phyloP scores from a whole-genome alignment of 2,329 filamentous ascomycete genomes.

The Lachnellula arida region DNA sequence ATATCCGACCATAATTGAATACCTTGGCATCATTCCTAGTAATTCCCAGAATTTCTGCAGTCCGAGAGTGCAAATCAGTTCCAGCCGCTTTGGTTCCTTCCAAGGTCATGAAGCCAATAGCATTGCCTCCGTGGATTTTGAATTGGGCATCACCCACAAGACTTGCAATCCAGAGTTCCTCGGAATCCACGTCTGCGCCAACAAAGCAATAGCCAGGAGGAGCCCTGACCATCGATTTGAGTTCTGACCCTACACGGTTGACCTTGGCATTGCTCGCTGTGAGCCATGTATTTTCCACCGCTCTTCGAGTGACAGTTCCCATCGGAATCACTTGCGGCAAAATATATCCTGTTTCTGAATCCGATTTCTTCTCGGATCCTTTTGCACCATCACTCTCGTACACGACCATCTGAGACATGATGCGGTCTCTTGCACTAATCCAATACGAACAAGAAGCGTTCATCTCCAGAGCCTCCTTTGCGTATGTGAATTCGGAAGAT shows the following conservation, averaged over 20 bases:
- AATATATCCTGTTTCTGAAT: slow-evolving; percentile 65
- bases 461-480: slow-evolving; percentile 95
- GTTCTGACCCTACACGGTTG: slow-evolving; percentile 91
- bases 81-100: slow-evolving; percentile 93
- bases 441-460: slow-evolving; percentile 98
- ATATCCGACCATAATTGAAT: slow-evolving; percentile 98
- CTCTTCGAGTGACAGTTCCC: slow-evolving; percentile 91
- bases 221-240: slow-evolving; percentile 94
- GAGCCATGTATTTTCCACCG: slow-evolving; percentile 97
- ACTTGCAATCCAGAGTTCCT: slow-evolving; percentile 97
- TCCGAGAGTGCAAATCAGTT: slow-evolving; percentile 91
- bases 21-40: slow-evolving; percentile 94
- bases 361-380: slow-evolving; percentile 15
- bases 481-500: slow-evolving; percentile 82
- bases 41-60: slow-evolving; percentile 86
- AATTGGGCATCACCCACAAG: slow-evolving; percentile 93
- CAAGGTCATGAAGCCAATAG: slow-evolving; percentile 97
- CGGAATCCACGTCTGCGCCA: slow-evolving; percentile 93
- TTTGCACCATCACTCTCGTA: slow-evolving; percentile 62
- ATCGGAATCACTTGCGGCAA: slow-evolving; percentile 95
- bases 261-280: slow-evolving; percentile 96
- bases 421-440: slow-evolving; percentile 92
- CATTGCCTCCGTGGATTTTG: slow-evolving; percentile 90
- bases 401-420: slow-evolving; percentile 92
- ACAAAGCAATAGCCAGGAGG: slow-evolving; percentile 90